These are phyloP conservation scores for Prunella vulgaris DNA, from an alignment of 257 asterid species.

Conservation along the genomic window DNA sequence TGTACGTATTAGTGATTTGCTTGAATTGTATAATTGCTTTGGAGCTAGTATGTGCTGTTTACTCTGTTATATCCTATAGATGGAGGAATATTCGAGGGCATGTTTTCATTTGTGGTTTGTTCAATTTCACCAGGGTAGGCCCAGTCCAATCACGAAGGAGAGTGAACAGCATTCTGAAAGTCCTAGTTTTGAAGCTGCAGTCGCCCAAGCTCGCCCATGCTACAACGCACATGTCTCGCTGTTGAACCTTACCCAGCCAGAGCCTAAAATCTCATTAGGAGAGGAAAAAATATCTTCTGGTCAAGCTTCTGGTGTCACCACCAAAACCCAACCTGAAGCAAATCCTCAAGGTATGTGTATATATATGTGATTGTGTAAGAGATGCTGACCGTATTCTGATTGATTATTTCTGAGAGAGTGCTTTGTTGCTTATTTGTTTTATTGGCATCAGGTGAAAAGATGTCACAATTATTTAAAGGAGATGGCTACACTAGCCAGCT, in stretches of 20 bases:
- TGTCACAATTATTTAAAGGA: constrained; percentile 31
- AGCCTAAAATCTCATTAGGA: constrained; percentile 32
- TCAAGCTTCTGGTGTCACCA: constrained; percentile 29
- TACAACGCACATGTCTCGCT: too few relatives aligned
- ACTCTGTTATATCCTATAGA: not conserved
- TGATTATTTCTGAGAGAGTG: constrained; percentile 11
- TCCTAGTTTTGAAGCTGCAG: constrained; percentile 32
- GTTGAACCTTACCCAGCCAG: constrained; percentile 25
- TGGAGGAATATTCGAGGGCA: not conserved
- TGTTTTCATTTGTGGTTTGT: not conserved
- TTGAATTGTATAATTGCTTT: constrained; percentile 40
- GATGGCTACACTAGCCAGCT: constrained; percentile 29
- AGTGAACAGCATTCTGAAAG: constrained; percentile 34
- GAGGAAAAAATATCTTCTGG: constrained; percentile 31
- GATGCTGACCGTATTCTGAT: not conserved
- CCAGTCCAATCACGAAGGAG: constrained; percentile 43
- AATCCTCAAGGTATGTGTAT: constrained; percentile 46
- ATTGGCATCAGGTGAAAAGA: constrained; percentile 28
- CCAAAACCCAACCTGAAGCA: constrained; percentile 32
- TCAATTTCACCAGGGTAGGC: constrained; percentile 53
- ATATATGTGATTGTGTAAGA: not conserved
- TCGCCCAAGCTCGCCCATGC: constrained; percentile 13
- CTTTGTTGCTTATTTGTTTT: constrained; percentile 16
- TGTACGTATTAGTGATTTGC: constrained; percentile 46
- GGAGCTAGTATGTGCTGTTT: not conserved